Percentiles rank a stretch among this genome's conserved stretches.
These are phyloP conservation scores for Nemophila menziesii DNA, from an alignment of 257 asterid species.

Conservation along the genomic window DNA sequence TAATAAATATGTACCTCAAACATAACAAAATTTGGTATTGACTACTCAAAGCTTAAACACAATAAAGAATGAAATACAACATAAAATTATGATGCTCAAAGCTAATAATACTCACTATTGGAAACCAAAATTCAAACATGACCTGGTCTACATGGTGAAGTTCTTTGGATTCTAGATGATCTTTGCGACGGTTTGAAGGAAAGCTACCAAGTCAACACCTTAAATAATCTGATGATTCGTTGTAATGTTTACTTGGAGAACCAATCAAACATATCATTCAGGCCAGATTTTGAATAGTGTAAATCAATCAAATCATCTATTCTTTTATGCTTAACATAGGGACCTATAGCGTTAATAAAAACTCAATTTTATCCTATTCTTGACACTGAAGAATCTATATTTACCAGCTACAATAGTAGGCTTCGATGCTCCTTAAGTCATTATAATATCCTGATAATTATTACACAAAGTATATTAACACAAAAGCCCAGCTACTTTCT, in stretches of 20 bases:
- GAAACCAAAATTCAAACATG: slow-evolving; percentile 5
- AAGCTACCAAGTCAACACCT: slow-evolving; percentile 81
- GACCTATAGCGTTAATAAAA: too few relatives aligned
- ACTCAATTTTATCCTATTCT: slow-evolving; percentile 83
- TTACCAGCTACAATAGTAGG: slow-evolving; percentile 50
- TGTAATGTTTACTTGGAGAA: slow-evolving; percentile 60
- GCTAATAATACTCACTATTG: slow-evolving; percentile 7
- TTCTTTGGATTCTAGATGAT: slow-evolving; percentile 62
- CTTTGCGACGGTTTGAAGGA: slow-evolving; percentile 68
- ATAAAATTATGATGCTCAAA: slow-evolving; percentile 10
- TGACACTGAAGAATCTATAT: slow-evolving; percentile 66
- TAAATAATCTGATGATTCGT: slow-evolving; percentile 76
- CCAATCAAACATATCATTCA: not conserved
- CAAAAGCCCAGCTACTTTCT: not conserved
- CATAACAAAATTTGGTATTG: too few relatives aligned
- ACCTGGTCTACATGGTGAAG: slow-evolving; percentile 54
- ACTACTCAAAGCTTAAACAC: too few relatives aligned
- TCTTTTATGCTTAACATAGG: too few relatives aligned
- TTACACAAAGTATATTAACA: not conserved
- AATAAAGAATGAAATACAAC: slow-evolving; percentile 9
- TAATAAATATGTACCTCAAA: too few relatives aligned
- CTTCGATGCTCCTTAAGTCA: slow-evolving; percentile 93
- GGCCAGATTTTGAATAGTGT: not conserved
- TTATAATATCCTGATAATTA: slow-evolving; percentile 65
- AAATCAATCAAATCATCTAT: too few relatives aligned